Percentiles rank a stretch among this genome's conserved stretches.
Conservation (phyloP, 2,329 filamentous ascomycete genomes). For the Davidsoniella eucalypti region DNA sequence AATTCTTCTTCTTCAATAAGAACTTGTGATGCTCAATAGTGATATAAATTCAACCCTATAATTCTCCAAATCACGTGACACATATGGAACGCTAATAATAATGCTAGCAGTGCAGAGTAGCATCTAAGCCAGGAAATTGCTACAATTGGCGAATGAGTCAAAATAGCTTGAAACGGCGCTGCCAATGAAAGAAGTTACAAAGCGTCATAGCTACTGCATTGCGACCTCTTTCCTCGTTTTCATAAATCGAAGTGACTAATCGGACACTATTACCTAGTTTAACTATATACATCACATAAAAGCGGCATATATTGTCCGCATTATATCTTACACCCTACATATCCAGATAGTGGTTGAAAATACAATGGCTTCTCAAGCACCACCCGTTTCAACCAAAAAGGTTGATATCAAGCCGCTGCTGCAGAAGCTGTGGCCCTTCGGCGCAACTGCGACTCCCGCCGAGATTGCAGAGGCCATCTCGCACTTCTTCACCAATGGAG, state of each 20-base stretch:
- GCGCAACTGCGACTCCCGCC: conserved; percentile 44
- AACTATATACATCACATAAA: not conserved
- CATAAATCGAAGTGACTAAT: not conserved
- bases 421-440: conserved; percentile 50
- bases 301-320: not conserved
- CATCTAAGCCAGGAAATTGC: not conserved
- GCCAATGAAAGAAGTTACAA: not conserved
- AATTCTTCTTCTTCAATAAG: too few relatives aligned
- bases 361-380: conserved; percentile 26
- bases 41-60: too few relatives aligned
- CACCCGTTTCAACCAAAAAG: conserved; percentile 19
- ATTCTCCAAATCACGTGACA: not conserved
- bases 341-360: too few relatives aligned
- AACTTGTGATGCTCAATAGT: too few relatives aligned
- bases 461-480: conserved; percentile 86
- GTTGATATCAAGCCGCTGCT: conserved; percentile 56
- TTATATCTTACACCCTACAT: too few relatives aligned
- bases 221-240: not conserved
- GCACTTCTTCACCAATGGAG: conserved; percentile 75
- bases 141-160: not conserved
- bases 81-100: not conserved
- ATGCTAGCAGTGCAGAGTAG: not conserved
- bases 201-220: not conserved
- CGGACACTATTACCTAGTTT: not conserved
- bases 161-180: not conserved